These are phyloP conservation scores for Dittrichia graveolens DNA, from an alignment of 129 eudicot genomes.

Conservation along the genomic window DNA sequence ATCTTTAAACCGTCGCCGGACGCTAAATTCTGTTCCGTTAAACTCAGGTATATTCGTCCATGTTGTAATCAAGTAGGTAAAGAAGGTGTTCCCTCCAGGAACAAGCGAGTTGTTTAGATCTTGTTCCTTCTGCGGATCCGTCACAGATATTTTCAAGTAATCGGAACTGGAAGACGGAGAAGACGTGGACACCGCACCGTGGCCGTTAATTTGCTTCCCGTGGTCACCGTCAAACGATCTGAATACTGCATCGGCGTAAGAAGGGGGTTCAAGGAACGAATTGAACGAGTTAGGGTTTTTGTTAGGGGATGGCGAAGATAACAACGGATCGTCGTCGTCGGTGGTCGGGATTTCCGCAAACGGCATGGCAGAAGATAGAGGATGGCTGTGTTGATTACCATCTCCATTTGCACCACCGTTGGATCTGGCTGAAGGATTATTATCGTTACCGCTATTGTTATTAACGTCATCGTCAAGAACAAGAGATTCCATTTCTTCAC, in stretches of 20 bases:
- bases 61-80: constrained; percentile 66
- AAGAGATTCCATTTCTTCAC: constrained; percentile 64
- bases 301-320: constrained; percentile 35
- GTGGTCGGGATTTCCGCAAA: constrained; percentile 54
- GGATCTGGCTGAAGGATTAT: constrained; percentile 17
- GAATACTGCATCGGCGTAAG: constrained; percentile 90
- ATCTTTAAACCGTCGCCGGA: constrained; percentile 83
- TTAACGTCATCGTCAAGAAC: constrained; percentile 43
- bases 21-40: constrained; percentile 67
- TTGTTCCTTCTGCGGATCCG: constrained; percentile 72
- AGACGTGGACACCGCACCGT: constrained; percentile 40
- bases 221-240: constrained; percentile 70
- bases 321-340: constrained; percentile 36
- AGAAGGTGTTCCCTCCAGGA: constrained; percentile 49
- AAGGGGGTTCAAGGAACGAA: constrained; percentile 84
- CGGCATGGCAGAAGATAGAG: constrained; percentile 50
- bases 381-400: constrained; percentile 30
- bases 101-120: constrained; percentile 69
- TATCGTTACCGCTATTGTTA: not conserved
- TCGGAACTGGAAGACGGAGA: constrained; percentile 42
- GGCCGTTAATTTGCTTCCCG: constrained; percentile 43
- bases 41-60: constrained; percentile 73
- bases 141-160: constrained; percentile 60
- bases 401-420: constrained; percentile 33
- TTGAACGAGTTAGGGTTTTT: constrained; percentile 56